phyloP scores from a whole-genome alignment of 305 asterid genomes.

The Salvia sclarea region DNA sequence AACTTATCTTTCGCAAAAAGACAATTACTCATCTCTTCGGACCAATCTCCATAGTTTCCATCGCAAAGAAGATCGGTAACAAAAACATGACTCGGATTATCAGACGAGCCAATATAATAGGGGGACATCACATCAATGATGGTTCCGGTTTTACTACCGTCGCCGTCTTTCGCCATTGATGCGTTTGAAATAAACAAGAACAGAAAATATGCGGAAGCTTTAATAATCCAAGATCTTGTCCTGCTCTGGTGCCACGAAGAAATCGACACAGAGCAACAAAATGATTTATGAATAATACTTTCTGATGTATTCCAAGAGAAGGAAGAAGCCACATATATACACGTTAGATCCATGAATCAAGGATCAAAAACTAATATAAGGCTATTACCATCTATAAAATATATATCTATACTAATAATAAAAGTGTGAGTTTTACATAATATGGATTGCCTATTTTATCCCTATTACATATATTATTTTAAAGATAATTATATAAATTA shows the following conservation, averaged over 20 bases:
- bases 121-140: background rate
- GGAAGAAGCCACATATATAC: background rate
- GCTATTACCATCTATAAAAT: too few relatives aligned
- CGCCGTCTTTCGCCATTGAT: background rate
- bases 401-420: too few relatives aligned
- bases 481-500: too few relatives aligned
- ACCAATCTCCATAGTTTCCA: too few relatives aligned
- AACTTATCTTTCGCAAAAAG: background rate
- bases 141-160: background rate
- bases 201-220: background rate
- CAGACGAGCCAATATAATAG: conserved; percentile 10
- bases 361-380: too few relatives aligned
- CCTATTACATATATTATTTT: too few relatives aligned
- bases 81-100: background rate
- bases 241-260: background rate
- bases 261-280: background rate
- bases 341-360: background rate
- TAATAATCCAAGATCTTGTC: too few relatives aligned
- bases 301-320: background rate
- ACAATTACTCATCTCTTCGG: conserved; percentile 2
- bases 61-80: background rate
- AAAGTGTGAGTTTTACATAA: too few relatives aligned
- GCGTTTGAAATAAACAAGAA: background rate
- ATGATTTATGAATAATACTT: background rate
- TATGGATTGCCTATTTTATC: too few relatives aligned